Evolutionary conservation across 148 eudicot species (phyloP), one percentile per base, ranked within the genome.

Genomic region (Vaccinium vitisidaea): DNA sequence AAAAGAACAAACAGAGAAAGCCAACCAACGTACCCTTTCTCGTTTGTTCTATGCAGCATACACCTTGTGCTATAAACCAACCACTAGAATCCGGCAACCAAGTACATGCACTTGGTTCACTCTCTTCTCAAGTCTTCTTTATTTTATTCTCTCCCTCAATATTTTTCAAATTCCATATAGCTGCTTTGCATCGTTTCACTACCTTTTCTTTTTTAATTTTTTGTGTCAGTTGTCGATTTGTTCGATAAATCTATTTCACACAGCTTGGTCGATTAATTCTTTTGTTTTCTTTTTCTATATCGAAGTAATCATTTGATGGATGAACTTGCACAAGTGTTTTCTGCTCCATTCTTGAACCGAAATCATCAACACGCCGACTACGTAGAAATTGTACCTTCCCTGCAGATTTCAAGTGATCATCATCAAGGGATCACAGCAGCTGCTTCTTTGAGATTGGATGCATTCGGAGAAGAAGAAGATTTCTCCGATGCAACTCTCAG

Each of bases 401-500:
- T n/a, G n/a, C 56, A 36, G 4, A 36, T 75, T 46, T 48, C 30
- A 55, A 74, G 32, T 63, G 80, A 58, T 43, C 46, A 43, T 63
- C 76, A 58, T 43, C 46, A 43, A 69, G 15, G 43, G 69, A 6
- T 48, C 53, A 0, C 46, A 4, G 6, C 46, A 4, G 46, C 46
- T 43, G 5, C 46, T 43, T 43, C 46, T 81, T 36, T 77, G 25
- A 75, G 67, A 55, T 86, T 88, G 71, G 82, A 89, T 63, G 79
- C 50, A 58, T 4, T 76, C 16, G 80, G 11, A 23, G 82, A 65
- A 13, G 25, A 65, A 13, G 25, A 61, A 1, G 92, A 91, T 80
- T 87, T 80, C 80, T 90, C 89, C 48, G 93, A 94, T 86, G 88
- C 89, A 61, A 87, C 92, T 16, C 83, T 90, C 6, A 88, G 87